Base-by-base conservation (phyloP, 2,329 filamentous ascomycete species). In the Dryadomyces sulphureus region DNA sequence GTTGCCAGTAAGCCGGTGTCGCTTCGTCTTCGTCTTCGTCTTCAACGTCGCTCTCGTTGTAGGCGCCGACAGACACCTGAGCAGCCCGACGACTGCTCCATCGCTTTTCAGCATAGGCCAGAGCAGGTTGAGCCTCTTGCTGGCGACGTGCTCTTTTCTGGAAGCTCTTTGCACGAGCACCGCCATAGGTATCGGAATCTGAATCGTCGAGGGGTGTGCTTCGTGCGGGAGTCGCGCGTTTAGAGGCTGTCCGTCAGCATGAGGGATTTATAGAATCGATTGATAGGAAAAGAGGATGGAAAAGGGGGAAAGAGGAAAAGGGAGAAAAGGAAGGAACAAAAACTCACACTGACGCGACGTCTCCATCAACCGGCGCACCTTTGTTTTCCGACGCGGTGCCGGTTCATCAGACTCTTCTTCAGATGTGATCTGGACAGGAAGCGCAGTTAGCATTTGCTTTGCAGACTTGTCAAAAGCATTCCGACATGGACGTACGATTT, bases 61-160 rank as follows among this genome's bases (percentile, higher is more conserved):
- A 82, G 17, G 69, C 72, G 34, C 73, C 73, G 48, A 68, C 70
- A 48, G 76, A 72, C 4, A 79, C 72, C 59, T 86, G 86, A 14
- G 84, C 84, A 45, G 87, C 85, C 52, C 86, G 83, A 49, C 90
- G 76, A 45, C 82, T 92, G 7, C 89, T 94, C 75, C 94, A 95
- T 53, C 90, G 83, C 58, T 94, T 85, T 65, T 94, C 89, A 48
- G 77, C 75, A 55, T 81, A 75, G 5, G 79, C 70, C 7, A 83
- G 73, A 36, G 77, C 73, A 12, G 78, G 74, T 55, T 81, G 75
- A 21, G 79, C 73, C 59, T 87, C 75, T 48, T 81, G 70, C 58
- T 84, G 77, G 50, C 81, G 79, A 46, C 82, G 83, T 50, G 86
- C 84, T 60, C 86, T 89, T 65, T 89, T 92, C 52, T 75, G 79